Conservation (phyloP, 2,329 filamentous ascomycete genomes). For the Rhexocercosporidium sp. region DNA sequence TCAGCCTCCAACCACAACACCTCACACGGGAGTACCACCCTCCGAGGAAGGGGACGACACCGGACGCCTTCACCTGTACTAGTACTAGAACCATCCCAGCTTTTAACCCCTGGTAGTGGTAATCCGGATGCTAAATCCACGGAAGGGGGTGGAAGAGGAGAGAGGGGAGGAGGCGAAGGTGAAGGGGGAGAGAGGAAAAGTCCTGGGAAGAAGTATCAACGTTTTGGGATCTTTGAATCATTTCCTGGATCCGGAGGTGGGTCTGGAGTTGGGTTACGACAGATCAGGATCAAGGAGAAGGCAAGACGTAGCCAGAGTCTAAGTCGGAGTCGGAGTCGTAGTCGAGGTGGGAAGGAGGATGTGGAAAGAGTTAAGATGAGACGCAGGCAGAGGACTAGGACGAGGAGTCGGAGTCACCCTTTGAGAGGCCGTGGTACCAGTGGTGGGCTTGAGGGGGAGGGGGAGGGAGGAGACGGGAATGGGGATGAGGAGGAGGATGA, state of each 20-base stretch:
- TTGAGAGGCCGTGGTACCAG: background rate
- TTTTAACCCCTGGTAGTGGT: background rate
- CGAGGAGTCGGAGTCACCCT: conserved; percentile 24
- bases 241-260: background rate
- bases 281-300: conserved; percentile 10
- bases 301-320: conserved; percentile 33
- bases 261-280: background rate
- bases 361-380: conserved; percentile 22
- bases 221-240: background rate
- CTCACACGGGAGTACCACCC: conserved; percentile 31
- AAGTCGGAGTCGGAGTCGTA: conserved; percentile 19
- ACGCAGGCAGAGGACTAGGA: conserved; percentile 33
- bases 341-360: conserved; percentile 1
- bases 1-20: conserved; percentile 23
- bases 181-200: background rate
- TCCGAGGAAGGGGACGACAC: conserved; percentile 37
- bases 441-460: no score
- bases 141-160: no score
- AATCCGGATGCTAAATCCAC: no score
- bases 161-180: background rate
- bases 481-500: background rate
- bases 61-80: conserved; percentile 30
- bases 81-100: background rate
- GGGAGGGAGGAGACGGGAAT: background rate
- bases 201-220: conserved; percentile 26